Conservation (phyloP, 345 rosid species). For the Microcos paniculata region DNA sequence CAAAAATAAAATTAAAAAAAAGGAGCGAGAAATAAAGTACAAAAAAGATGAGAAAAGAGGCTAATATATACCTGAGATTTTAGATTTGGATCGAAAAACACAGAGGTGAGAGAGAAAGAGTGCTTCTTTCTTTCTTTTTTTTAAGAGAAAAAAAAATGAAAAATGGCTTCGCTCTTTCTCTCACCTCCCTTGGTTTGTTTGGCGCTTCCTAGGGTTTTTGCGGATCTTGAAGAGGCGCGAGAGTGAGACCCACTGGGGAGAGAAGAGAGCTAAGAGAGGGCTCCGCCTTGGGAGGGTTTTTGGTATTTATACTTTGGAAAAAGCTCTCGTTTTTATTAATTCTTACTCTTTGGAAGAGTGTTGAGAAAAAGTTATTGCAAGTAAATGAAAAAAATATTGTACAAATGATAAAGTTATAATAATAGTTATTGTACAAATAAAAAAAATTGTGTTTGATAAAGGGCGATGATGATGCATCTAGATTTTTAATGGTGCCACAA, state of each 20-base stretch:
- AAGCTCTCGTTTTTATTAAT: too few relatives aligned
- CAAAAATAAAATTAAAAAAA: neutral
- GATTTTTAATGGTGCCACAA: too few relatives aligned
- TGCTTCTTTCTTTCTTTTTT: neutral
- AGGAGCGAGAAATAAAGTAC: neutral
- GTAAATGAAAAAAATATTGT: too few relatives aligned
- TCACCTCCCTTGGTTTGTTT: slow-evolving; percentile 23
- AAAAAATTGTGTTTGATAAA: too few relatives aligned
- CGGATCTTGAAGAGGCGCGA: slow-evolving; percentile 44
- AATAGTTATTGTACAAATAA: too few relatives aligned
- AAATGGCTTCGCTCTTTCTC: slow-evolving; percentile 19
- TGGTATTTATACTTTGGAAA: slow-evolving; percentile 4
- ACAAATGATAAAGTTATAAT: too few relatives aligned
- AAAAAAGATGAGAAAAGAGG: neutral
- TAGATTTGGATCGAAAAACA: neutral
- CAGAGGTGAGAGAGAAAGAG: slow-evolving; percentile 27
- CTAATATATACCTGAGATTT: slow-evolving; percentile 7
- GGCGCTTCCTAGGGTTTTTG: slow-evolving; percentile 59
- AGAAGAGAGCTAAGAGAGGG: slow-evolving; percentile 1
- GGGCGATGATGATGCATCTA: too few relatives aligned
- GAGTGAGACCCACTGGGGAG: neutral
- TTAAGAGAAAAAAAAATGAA: neutral
- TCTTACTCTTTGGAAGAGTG: too few relatives aligned
- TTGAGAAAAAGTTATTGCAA: too few relatives aligned
- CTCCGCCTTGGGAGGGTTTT: neutral